Conservation (phyloP, 169 alveolate species). For the Blepharisma undulans region DNA sequence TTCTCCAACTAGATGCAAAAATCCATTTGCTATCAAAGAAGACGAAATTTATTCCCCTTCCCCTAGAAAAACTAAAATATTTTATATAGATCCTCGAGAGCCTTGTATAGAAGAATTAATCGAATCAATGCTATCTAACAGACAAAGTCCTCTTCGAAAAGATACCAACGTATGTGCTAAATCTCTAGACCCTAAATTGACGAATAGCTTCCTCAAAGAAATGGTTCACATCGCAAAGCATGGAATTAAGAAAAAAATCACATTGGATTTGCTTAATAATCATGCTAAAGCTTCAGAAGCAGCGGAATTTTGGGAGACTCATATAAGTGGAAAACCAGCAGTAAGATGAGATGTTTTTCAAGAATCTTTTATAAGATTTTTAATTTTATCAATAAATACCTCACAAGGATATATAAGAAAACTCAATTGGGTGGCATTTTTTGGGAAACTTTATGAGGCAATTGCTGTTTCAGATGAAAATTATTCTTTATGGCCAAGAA, state of each 20-base stretch:
- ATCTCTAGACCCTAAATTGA: background rate
- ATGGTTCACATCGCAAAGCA: background rate
- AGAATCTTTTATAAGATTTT: background rate
- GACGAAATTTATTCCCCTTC: background rate
- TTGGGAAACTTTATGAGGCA: background rate
- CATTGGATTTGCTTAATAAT: background rate
- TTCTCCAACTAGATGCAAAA: background rate
- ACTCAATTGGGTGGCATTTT: background rate
- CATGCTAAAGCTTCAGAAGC: background rate
- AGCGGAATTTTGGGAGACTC: background rate
- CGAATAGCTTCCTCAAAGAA: background rate
- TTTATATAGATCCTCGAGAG: background rate
- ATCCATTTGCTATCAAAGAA: background rate
- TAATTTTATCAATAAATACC: background rate
- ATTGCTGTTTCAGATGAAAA: background rate
- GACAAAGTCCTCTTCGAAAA: background rate
- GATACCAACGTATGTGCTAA: background rate
- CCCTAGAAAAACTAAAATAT: background rate
- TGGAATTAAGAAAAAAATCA: background rate
- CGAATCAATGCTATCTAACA: background rate
- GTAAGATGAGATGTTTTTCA: slow-evolving; percentile 16
- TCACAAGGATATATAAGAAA: background rate
- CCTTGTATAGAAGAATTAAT: background rate
- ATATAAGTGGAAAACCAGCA: background rate
- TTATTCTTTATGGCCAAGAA: background rate